Evolutionary conservation across 2,329 filamentous ascomycete genomes (phyloP), one percentile per base, ranked within the genome.

Genomic region (Xylariales sp.): DNA sequence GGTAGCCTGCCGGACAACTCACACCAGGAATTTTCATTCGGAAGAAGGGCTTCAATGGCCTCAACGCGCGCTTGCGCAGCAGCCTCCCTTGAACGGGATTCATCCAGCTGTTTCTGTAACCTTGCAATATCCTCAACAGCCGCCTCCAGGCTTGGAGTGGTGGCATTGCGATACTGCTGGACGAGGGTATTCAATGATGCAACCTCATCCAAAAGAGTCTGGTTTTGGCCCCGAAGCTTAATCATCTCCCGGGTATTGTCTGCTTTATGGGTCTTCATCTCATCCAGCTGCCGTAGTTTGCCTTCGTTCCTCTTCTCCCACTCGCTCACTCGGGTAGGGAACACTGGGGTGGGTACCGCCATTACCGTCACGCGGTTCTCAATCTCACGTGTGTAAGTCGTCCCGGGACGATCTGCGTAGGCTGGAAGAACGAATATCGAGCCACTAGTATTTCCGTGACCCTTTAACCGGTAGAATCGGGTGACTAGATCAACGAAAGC

Each of bases 351-450:
- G 6, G 52, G 48, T 35, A 59, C 40, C n/a, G 52, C 45, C 6
- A 57, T 36, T 7, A 57, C 54, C 5, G 59, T 71, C 8, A 73
- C 73, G 14, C 57, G 57, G 15, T 47, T 47, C 52, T 76, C 72
- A 17, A 71, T 57, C 38, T 62, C 53, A n/a, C 60, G 55, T 2
- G 72, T 76, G 20, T 65, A 55, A 40, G 55, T 52, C 6, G 66
- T 62, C 15, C 55, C 62, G 0, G 74, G 69, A 38, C 76, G 72
- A 16, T 63, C 54, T 11, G 63, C 59, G 40, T 66, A 66, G 4
- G 67, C 74, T 1, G 74, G 75, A 19, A 76, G 57, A 6, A 79
- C 56, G 48, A 78, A 78, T 41, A 80, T 57, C 33, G 74, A 70
- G 3, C 64, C 61, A 24, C 57, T 54, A 0, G 67, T 66, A 12